Percentiles rank a stretch among this genome's conserved stretches.
phyloP scores from a whole-genome alignment of 2,329 filamentous ascomycete species.

The Trichoderma breve region DNA sequence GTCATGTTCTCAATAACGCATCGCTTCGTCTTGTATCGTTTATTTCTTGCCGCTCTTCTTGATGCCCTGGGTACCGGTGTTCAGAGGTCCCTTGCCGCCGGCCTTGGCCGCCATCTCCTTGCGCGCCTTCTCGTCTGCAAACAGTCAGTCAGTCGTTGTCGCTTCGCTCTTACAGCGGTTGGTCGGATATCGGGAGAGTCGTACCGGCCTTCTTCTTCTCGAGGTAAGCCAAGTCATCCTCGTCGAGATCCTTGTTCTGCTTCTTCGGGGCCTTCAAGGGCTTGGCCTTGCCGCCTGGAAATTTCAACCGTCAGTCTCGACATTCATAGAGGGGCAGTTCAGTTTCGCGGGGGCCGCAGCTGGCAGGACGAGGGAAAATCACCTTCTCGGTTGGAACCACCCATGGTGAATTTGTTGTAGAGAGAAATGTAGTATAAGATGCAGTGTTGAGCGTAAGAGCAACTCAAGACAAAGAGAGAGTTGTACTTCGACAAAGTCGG shows the following conservation, averaged over 20 bases:
- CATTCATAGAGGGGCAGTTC: conserved; percentile 17
- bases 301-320: conserved; percentile 1
- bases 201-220: conserved; percentile 82
- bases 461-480: neutral
- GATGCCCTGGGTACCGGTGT: conserved; percentile 82
- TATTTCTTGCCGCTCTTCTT: conserved; percentile 99
- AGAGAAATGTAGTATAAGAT: neutral
- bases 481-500: neutral
- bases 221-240: conserved; percentile 79
- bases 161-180: neutral
- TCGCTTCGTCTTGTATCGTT: conserved; percentile 24
- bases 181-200: conserved; percentile 31
- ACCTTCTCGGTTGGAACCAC: conserved; percentile 41
- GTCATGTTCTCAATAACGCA: conserved; percentile 9
- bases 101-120: conserved; percentile 82
- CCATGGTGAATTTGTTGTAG: conserved; percentile 31
- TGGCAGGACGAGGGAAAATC: conserved; percentile 20
- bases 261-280: conserved; percentile 89
- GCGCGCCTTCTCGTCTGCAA: conserved; percentile 73
- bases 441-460: neutral
- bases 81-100: conserved; percentile 84
- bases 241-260: conserved; percentile 76
- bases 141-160: conserved; percentile 24
- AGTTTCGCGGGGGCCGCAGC: conserved; percentile 29
- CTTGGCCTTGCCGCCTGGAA: conserved; percentile 74